Base-by-base conservation (phyloP, 306 rosid species). In the Pyrus pyrifolia region DNA sequence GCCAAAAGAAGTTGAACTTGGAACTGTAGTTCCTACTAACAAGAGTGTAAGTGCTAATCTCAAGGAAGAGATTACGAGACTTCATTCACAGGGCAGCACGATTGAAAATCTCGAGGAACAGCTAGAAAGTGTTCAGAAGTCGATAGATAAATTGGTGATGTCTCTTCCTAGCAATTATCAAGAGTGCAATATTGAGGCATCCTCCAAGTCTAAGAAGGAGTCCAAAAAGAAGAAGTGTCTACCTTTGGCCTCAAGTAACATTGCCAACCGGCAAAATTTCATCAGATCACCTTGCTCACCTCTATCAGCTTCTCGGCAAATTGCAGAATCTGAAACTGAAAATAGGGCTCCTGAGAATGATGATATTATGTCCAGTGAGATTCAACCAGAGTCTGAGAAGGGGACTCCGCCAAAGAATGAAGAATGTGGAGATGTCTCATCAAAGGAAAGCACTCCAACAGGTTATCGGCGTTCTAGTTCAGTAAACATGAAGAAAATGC, bases 401-500 rank as follows among this genome's bases (percentile, higher is more conserved):
- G 97, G 83, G 67, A 96, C 99, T 59, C 98, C 97, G 45, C 45
- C 91, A 60, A 96, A 92, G 89, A 91, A 88, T 79, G 98, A 89
- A 86, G 99, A 95, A 71, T 83, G 89, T 31, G 99, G 96, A 80
- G 97, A 91, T 57, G 83, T 86, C 85, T 86, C 93, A 31, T 93
- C 97, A 5, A 96, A 93, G 89, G 99, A 92, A 84, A 88, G 78
- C 83, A 88, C 87, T 75, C 81, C 99, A 25, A 93, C 81, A 25
- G 96, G 83, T 30, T 89, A 89, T 80, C 90, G 88, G 61, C 93
- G 91, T 62, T 89, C 91, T 61, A 89, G 99, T 76, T 96, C 99
- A 30, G 99, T 96, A 38, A 96, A 96, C 88, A 93, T 96, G 98
- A 96, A 96, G 91, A 96, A 93, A 84, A 96, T 96, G 99, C 97